phyloP scores from a whole-genome alignment of 768 basidiomycete species.

The Psilocybe cyanescens region DNA sequence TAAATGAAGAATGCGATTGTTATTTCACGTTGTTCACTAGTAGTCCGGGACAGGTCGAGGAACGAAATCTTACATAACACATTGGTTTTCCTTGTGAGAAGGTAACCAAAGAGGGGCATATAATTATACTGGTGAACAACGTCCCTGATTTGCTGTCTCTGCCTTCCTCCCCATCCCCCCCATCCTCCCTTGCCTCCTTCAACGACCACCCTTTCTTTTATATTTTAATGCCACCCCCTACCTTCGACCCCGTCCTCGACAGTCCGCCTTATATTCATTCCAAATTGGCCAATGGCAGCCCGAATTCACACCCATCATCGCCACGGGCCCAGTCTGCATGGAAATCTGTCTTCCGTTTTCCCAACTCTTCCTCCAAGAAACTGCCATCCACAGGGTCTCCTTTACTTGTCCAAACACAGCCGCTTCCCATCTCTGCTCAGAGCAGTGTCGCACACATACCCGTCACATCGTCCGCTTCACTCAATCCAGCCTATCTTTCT shows the following conservation, averaged over 20 bases:
- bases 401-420: conserved; percentile 54
- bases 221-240: conserved; percentile 28
- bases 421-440: conserved; percentile 35
- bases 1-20: background rate
- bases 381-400: conserved; percentile 42
- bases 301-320: conserved; percentile 31
- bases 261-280: conserved; percentile 23
- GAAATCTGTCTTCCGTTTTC: conserved; percentile 79
- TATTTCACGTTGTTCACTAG: conserved; percentile 5
- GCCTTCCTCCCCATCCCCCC: conserved; percentile 8
- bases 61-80: conserved; percentile 31
- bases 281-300: conserved; percentile 16
- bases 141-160: conserved; percentile 25
- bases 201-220: conserved; percentile 13
- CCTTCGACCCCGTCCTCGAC: conserved; percentile 24
- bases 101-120: conserved; percentile 14
- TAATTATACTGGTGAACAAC: conserved; percentile 25
- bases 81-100: conserved; percentile 27
- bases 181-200: conserved; percentile 17
- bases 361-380: conserved; percentile 67
- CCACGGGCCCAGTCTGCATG: conserved; percentile 45
- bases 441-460: conserved; percentile 40
- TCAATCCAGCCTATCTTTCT: conserved; percentile 58
- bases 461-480: conserved; percentile 48
- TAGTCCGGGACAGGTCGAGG: conserved; percentile 4